These are phyloP conservation scores for Leptographium procerum DNA, from an alignment of 2,329 filamentous ascomycete genomes.

Conservation along the genomic window DNA sequence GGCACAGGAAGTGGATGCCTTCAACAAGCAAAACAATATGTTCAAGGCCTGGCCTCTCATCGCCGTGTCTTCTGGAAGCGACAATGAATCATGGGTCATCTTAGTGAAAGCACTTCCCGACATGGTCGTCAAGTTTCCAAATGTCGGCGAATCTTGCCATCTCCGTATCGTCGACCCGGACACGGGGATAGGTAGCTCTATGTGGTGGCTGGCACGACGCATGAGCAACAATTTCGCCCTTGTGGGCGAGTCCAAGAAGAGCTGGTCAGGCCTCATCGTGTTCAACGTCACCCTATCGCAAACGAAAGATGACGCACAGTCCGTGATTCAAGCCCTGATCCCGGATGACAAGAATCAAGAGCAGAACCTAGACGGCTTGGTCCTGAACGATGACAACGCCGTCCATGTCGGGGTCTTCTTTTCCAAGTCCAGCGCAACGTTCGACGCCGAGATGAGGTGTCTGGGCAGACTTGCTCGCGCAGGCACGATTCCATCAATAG, in stretches of 20 bases:
- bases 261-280: slow-evolving; percentile 6
- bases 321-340: slow-evolving; percentile 5
- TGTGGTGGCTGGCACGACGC: slow-evolving; percentile 9
- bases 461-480: slow-evolving; percentile 9
- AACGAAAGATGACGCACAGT: background rate
- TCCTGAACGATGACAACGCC: slow-evolving; percentile 6
- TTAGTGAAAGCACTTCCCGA: slow-evolving; percentile 5
- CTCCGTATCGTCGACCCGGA: slow-evolving; percentile 4
- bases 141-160: slow-evolving; percentile 9
- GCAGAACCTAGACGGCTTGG: background rate
- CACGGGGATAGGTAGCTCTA: background rate
- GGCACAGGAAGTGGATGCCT: slow-evolving; percentile 18
- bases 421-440: slow-evolving; percentile 10
- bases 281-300: slow-evolving; percentile 9
- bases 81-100: slow-evolving; percentile 10
- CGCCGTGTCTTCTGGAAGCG: background rate
- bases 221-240: slow-evolving; percentile 9
- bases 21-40: slow-evolving; percentile 21
- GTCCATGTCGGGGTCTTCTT: slow-evolving; percentile 9
- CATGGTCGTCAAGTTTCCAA: slow-evolving; percentile 5
- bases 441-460: slow-evolving; percentile 11
- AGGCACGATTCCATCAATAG: background rate
- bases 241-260: background rate
- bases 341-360: background rate
- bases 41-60: slow-evolving; percentile 12